Conservation (phyloP, 1,284 basidiomycete genomes). For the Ganoderma lingzhi region DNA sequence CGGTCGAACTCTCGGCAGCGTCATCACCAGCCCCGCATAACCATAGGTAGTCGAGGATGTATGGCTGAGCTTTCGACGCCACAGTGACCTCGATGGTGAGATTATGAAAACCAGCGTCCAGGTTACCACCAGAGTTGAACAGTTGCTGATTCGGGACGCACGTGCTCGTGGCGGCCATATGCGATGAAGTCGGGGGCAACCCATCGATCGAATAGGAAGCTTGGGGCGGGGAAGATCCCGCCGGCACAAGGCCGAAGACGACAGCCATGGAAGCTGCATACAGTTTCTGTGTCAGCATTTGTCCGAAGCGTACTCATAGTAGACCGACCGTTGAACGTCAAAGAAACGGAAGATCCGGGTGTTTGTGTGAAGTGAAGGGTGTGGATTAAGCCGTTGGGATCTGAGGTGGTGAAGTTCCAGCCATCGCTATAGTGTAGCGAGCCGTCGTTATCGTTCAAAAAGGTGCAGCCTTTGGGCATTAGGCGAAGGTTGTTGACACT, state of each 20-base stretch:
- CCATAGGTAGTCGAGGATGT: constrained; percentile 44
- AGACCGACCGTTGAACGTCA: constrained; percentile 48
- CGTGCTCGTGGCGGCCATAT: constrained; percentile 44
- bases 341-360: constrained; percentile 37
- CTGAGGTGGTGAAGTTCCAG: constrained; percentile 44
- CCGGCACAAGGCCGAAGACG: constrained; percentile 50
- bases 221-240: constrained; percentile 39
- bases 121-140: constrained; percentile 43
- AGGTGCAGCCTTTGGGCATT: constrained; percentile 9
- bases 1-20: neutral
- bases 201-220: constrained; percentile 51
- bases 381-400: constrained; percentile 24
- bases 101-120: constrained; percentile 44
- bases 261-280: neutral
- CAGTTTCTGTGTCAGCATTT: neutral
- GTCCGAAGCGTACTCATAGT: too few species aligned
- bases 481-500: neutral
- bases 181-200: constrained; percentile 41
- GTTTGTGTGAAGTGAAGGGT: constrained; percentile 31
- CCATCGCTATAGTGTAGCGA: constrained; percentile 42
- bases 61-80: constrained; percentile 42
- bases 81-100: constrained; percentile 48
- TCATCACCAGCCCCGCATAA: constrained; percentile 43
- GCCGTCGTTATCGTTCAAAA: constrained; percentile 34
- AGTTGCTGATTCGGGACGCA: constrained; percentile 51